Percentiles rank a stretch among this genome's conserved stretches.
phyloP scores from a whole-genome alignment of 352 stramenopile species.

The Nothophytophthora sp. region DNA sequence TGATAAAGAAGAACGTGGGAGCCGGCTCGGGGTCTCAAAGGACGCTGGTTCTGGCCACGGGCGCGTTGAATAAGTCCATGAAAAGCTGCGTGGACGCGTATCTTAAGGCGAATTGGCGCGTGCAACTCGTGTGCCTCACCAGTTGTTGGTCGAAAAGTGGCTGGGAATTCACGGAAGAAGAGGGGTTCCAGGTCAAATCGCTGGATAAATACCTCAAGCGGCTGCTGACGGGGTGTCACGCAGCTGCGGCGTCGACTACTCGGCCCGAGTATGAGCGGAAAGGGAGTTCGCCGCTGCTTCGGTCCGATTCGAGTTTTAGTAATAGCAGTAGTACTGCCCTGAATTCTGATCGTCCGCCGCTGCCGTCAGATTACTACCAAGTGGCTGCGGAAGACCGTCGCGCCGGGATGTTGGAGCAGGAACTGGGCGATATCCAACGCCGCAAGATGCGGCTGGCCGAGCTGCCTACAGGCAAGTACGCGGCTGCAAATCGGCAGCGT shows the following conservation, averaged over 20 bases:
- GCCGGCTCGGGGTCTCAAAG: background rate
- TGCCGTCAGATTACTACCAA: conserved; percentile 9
- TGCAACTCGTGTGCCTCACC: conserved; percentile 21
- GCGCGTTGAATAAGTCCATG: conserved; percentile 8
- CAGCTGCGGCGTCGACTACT: background rate
- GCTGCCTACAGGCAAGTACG: conserved; percentile 1
- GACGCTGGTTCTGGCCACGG: conserved; percentile 20
- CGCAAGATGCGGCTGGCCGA: background rate
- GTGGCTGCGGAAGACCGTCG: conserved; percentile 14
- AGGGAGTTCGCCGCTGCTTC: conserved; percentile 9
- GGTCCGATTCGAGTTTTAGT: conserved; percentile 4
- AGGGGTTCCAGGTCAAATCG: conserved; percentile 7
- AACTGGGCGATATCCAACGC: conserved; percentile 11
- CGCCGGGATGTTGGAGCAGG: conserved; percentile 17
- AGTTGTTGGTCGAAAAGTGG: conserved; percentile 11
- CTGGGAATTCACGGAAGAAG: conserved; percentile 4
- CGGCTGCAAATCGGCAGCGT: background rate
- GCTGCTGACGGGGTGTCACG: conserved; percentile 11
- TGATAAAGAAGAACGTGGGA: conserved; percentile 8
- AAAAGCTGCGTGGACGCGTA: conserved; percentile 19
- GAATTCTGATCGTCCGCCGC: background rate
- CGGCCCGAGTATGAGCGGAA: conserved; percentile 11
- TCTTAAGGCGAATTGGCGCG: conserved; percentile 19
- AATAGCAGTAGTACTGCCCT: conserved; percentile 11
- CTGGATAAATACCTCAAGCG: conserved; percentile 22